These are phyloP conservation scores for Diaporthe ampelina DNA, from an alignment of 2,329 filamentous ascomycete genomes.

Conservation along the genomic window DNA sequence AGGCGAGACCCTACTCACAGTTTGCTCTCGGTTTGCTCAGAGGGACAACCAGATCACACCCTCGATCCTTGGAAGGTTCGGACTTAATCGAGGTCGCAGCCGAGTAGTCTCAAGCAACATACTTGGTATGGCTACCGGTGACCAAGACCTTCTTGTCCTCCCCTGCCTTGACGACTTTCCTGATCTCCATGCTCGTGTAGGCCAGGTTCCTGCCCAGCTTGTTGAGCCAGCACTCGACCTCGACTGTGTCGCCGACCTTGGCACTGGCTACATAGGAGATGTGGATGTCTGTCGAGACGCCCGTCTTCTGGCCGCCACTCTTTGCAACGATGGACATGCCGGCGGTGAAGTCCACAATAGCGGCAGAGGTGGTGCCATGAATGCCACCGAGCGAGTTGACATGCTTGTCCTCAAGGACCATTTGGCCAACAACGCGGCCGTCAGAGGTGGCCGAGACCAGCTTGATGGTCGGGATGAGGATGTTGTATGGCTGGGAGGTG, in stretches of 20 bases:
- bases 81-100: neutral
- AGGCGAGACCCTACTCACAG: neutral
- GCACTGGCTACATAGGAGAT: constrained; percentile 77
- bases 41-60: no score
- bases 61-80: neutral
- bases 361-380: constrained; percentile 79
- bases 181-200: constrained; percentile 77
- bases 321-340: constrained; percentile 79
- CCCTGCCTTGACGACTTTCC: constrained; percentile 61
- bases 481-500: constrained; percentile 67
- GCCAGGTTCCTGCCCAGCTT: constrained; percentile 77
- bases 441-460: constrained; percentile 57
- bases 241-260: constrained; percentile 73
- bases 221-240: constrained; percentile 76
- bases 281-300: constrained; percentile 82
- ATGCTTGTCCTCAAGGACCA: constrained; percentile 67
- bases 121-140: constrained; percentile 44
- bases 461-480: constrained; percentile 62
- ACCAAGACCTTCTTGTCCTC: constrained; percentile 39
- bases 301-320: constrained; percentile 73
- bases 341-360: constrained; percentile 80
- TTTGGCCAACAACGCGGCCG: constrained; percentile 63
- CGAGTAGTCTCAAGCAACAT: constrained; percentile 33
- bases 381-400: constrained; percentile 77
- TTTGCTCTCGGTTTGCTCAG: neutral